Conservation (phyloP, 1,139 yeast genomes). For the Candida buenavistaensis region DNA sequence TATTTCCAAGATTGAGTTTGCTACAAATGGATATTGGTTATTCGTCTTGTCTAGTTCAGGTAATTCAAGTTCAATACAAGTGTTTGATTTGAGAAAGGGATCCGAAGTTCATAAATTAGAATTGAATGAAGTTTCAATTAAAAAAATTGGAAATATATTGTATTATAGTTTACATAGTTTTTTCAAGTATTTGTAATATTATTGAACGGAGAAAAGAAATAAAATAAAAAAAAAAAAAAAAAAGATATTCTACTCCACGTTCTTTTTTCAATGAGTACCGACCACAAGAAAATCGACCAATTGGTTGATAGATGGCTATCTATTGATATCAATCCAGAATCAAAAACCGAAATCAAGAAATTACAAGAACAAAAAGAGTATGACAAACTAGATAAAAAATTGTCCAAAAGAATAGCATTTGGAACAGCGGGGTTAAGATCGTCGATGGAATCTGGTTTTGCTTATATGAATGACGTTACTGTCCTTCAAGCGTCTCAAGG, state of each 20-base stretch:
- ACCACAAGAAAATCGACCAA: constrained; percentile 20
- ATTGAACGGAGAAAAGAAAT: too few relatives aligned
- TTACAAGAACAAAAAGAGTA: constrained; percentile 43
- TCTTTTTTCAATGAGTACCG: too few relatives aligned
- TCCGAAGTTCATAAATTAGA: constrained; percentile 28
- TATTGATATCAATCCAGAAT: constrained; percentile 50
- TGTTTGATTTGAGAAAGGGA: constrained; percentile 60
- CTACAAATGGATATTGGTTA: constrained; percentile 73
- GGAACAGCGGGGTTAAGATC: constrained; percentile 94
- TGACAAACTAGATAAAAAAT: constrained; percentile 49
- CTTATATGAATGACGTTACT: constrained; percentile 86
- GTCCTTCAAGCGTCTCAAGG: constrained; percentile 94
- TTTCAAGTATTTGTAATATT: constrained; percentile 1
- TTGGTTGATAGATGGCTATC: constrained; percentile 52
- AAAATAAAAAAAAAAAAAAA: too few relatives aligned
- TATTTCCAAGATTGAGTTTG: constrained; percentile 45
- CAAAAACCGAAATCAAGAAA: constrained; percentile 54
- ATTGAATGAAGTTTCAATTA: constrained; percentile 16
- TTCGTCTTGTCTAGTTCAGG: constrained; percentile 24
- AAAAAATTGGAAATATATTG: constrained; percentile 11
- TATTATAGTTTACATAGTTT: constrained; percentile 1
- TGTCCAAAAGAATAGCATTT: constrained; percentile 66
- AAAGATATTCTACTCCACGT: too few relatives aligned
- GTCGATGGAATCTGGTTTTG: constrained; percentile 86
- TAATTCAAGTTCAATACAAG: constrained; percentile 27